Evolutionary conservation across 2,329 filamentous ascomycete genomes (phyloP), one percentile per base, ranked within the genome.

Genomic region (Arachnopeziza araneosa): DNA sequence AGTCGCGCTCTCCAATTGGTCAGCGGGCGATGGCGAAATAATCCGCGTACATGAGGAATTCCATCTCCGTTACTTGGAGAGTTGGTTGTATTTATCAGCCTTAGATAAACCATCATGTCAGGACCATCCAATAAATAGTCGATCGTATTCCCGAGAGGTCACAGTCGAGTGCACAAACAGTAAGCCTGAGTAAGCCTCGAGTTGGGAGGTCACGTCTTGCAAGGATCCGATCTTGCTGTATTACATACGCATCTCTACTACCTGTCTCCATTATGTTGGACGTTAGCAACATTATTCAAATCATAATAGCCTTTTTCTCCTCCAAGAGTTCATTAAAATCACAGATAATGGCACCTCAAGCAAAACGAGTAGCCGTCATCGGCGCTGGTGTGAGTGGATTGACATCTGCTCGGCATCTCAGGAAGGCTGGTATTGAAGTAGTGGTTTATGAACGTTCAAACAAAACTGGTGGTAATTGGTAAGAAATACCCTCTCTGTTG

Each of bases 381-480:
- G 80, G 80, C 24, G 79, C 80, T n/a, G 79, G 80, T 2, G 77
- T 82, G 36, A 79, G 77, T 60, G 80, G 80, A 23, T 74, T 82
- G 6, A 72, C 75, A 1, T 71, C 77, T 52, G 79, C 78, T 30
- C 75, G 75, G 19, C 77, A 82, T 71, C 71, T 82, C n/a, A 71
- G 75, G 26, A 69, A 70, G 52, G 36, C 12, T 44, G 36, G 36
- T 2, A 5, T 44, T 44, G 74, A 83, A 9, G 79, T 83, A 1
- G 79, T 76, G 0, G 76, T 85, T 0, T 84, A 80, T 63, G 83
- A 86, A 63, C 74, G 83, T 57, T 79, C 76, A 4, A 73, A 73
- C 57, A 76, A 73, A 19, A 75, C 78, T n/a, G 83, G 83, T 1
- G 83, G 83, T 17, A 76, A 83, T 26, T 85, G 83, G 83, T 67